Conservation (phyloP, 2,329 filamentous ascomycete species). For the Curvularia lunata region DNA sequence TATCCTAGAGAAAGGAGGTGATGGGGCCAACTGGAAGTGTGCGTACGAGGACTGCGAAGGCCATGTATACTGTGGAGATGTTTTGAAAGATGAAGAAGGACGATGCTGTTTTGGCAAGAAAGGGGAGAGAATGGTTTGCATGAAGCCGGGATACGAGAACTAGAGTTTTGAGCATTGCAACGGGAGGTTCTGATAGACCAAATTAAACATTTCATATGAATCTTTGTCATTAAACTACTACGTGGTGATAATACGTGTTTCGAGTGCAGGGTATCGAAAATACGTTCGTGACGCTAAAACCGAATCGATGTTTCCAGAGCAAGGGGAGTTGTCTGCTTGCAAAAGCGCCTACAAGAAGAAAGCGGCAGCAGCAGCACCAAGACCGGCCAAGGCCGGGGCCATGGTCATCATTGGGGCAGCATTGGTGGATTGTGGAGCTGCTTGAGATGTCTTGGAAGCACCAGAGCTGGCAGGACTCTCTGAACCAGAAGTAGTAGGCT, state of each 20-base stretch:
- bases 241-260: not conserved
- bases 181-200: not conserved
- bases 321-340: not conserved
- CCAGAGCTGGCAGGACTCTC: slow-evolving; percentile 5
- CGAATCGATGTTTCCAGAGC: not conserved
- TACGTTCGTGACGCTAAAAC: not conserved
- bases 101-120: slow-evolving; percentile 39
- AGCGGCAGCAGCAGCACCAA: slow-evolving; percentile 38
- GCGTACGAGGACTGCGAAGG: slow-evolving; percentile 33
- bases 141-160: not conserved
- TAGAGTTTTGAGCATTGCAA: too few species aligned
- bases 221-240: not conserved
- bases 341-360: slow-evolving; percentile 28
- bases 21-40: slow-evolving; percentile 23
- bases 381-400: slow-evolving; percentile 34
- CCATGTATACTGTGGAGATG: slow-evolving; percentile 31
- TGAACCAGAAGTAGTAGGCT: slow-evolving; percentile 4
- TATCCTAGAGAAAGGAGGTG: slow-evolving; percentile 36
- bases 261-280: not conserved
- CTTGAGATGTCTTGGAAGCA: not conserved
- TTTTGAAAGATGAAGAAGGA: slow-evolving; percentile 20
- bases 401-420: slow-evolving; percentile 26
- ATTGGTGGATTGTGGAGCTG: slow-evolving; percentile 4
- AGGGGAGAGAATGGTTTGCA: slow-evolving; percentile 32
- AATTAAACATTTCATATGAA: not conserved